Evolutionary conservation across 768 basidiomycete species (phyloP).

Genomic region (Gautieria morchelliformis): DNA sequence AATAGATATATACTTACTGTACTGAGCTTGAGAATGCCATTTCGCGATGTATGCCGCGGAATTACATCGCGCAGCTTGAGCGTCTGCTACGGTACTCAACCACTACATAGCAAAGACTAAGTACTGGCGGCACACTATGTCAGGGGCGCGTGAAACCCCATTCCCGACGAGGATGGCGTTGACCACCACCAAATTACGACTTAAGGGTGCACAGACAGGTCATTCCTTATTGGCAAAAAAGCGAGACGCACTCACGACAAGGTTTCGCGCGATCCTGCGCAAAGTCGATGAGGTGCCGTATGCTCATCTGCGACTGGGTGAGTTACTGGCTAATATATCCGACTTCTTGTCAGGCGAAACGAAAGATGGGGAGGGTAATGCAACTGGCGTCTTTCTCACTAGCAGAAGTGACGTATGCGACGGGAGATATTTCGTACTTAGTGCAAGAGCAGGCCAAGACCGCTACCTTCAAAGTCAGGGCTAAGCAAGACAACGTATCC

Average conservation of each 20-base stretch:
- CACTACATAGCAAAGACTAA: too few relatives aligned
- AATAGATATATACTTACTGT: too few relatives aligned
- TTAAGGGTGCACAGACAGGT: constrained; percentile 90
- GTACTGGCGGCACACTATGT: constrained; percentile 41
- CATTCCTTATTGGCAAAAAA: constrained; percentile 96
- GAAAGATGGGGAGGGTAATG: constrained; percentile 98
- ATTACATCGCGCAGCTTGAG: too few relatives aligned
- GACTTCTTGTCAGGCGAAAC: constrained; percentile 62
- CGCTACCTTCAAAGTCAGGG: constrained; percentile 87
- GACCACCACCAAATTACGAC: constrained; percentile 80
- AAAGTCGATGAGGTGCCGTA: constrained; percentile 92
- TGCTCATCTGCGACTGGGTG: not conserved
- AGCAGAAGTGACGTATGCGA: constrained; percentile 97
- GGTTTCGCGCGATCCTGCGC: constrained; percentile 87
- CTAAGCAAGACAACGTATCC: constrained; percentile 96
- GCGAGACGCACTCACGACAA: constrained; percentile 88
- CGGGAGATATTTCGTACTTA: constrained; percentile 94
- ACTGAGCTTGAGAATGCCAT: too few relatives aligned
- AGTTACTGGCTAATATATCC: constrained; percentile 9
- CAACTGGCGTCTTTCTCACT: constrained; percentile 98
- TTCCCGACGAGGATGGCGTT: constrained; percentile 98
- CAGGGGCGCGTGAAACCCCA: constrained; percentile 84
- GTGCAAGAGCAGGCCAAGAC: constrained; percentile 92
- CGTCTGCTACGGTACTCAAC: too few relatives aligned
- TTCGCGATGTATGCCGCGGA: too few relatives aligned